These are phyloP conservation scores for Gossypium gossypioides DNA, from an alignment of 441 rosid species.

Conservation along the genomic window DNA sequence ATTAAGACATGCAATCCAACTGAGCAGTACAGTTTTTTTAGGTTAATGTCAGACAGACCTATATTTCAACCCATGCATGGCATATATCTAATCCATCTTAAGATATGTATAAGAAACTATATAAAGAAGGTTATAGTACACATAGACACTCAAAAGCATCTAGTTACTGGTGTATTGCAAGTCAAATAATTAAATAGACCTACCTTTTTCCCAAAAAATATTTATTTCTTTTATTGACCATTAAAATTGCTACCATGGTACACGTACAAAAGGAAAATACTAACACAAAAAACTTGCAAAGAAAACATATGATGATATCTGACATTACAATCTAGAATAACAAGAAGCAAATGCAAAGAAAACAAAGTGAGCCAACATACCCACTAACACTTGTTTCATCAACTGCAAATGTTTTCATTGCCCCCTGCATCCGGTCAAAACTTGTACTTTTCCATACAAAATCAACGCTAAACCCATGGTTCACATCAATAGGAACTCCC, in stretches of 20 bases:
- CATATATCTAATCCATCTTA: neutral
- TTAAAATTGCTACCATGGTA: neutral
- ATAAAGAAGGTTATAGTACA: neutral
- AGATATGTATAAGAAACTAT: neutral
- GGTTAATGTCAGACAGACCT: neutral
- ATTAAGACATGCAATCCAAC: neutral
- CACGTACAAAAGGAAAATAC: neutral
- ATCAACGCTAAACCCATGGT: conserved; percentile 94
- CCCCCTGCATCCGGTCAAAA: conserved; percentile 98
- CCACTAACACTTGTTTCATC: conserved; percentile 99
- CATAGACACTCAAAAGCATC: neutral
- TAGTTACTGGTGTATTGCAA: neutral
- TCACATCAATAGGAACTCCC: conserved; percentile 92
- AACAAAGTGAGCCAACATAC: conserved; percentile 38
- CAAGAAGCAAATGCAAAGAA: conserved; percentile 7
- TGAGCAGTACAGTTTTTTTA: neutral
- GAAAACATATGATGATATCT: neutral
- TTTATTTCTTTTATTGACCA: neutral
- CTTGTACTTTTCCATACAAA: conserved; percentile 99
- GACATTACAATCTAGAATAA: conserved; percentile 1
- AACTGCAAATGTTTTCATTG: conserved; percentile 97
- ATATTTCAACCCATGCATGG: neutral
- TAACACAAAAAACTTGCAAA: neutral
- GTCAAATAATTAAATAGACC: neutral
- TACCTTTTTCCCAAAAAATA: neutral